phyloP scores from a whole-genome alignment of 495 filamentous ascomycete species.

The Aspergillus sparsus region DNA sequence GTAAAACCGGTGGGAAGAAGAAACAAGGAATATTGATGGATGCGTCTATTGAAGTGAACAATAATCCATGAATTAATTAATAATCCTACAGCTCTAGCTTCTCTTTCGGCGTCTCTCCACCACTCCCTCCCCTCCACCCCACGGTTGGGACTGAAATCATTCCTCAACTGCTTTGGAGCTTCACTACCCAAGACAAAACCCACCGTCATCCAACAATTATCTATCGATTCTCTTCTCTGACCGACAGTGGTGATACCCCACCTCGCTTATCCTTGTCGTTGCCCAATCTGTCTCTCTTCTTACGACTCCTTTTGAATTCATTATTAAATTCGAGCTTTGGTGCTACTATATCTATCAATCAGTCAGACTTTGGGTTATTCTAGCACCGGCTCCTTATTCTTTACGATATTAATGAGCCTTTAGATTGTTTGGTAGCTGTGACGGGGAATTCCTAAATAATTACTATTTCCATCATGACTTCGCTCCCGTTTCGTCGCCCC shows the following conservation, averaged over 20 bases:
- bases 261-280: neutral
- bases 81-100: constrained; percentile 5
- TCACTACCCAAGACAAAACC: constrained; percentile 1
- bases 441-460: neutral
- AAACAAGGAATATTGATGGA: constrained; percentile 1
- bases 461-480: constrained; percentile 13
- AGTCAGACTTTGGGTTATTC: neutral
- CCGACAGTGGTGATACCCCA: neutral
- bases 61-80: constrained; percentile 2
- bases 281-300: neutral
- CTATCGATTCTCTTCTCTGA: neutral
- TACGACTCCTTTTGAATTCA: neutral
- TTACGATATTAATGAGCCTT: no score
- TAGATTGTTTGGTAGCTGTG: neutral
- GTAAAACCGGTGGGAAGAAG: constrained; percentile 2
- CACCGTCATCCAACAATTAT: neutral
- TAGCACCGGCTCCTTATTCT: no score
- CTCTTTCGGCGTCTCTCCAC: neutral
- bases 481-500: constrained; percentile 36
- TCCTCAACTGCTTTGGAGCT: neutral
- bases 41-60: neutral
- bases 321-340: neutral
- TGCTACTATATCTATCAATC: neutral
- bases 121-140: neutral
- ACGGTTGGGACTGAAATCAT: constrained; percentile 3